Base-by-base conservation (phyloP, 1,284 basidiomycete genomes). In the Athelia psychrophila region DNA sequence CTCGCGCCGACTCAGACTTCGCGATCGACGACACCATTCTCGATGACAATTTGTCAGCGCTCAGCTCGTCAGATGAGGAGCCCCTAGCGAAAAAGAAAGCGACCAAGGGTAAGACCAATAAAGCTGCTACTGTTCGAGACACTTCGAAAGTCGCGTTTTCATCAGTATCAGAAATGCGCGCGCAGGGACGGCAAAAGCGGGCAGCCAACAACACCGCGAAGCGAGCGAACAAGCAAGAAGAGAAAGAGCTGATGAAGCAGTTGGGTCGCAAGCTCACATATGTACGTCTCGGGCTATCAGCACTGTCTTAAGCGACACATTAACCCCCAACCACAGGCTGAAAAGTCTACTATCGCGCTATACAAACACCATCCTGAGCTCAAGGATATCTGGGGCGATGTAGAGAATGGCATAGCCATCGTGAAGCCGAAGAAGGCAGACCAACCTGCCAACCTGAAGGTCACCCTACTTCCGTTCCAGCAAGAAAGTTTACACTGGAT, bases 401-500 rank as follows among this genome's bases (percentile, higher is more conserved):
- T 99, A 8, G 81, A 88, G 61, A 73, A 76, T 25, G 81, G 72
- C 18, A 78, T 91, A 48, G 76, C 81, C 9, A 72, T 88, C 40
- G 74, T 86, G 53, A 72, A 78, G 45, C 93, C 95, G 1, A 72
- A 82, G 54, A 80, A 83, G 60, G 91, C 86, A 47, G 80, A 82
- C 44, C 95, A 96, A 56, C 95, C 97, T 3, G 71, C 73, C 1
- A 87, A 86, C 9, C 74, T 99, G 54, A 95, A 93, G 66, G 73
- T 84, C 36, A 78, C 75, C 0, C 74, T 91, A 9, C 70, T 91
- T 25, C 88, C 88, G 54, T 91, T 91, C 73, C 96, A 99, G 69
- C 84, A 84, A 55, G 97, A 99, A 72, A 94, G 93, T 67, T 75
- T 99, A 52, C 85, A 80, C 65, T 99, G 97, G 97, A 95, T 99